These are phyloP conservation scores for Juncus effusus DNA, from an alignment of 176 grass and related monocot species.

Conservation along the genomic window DNA sequence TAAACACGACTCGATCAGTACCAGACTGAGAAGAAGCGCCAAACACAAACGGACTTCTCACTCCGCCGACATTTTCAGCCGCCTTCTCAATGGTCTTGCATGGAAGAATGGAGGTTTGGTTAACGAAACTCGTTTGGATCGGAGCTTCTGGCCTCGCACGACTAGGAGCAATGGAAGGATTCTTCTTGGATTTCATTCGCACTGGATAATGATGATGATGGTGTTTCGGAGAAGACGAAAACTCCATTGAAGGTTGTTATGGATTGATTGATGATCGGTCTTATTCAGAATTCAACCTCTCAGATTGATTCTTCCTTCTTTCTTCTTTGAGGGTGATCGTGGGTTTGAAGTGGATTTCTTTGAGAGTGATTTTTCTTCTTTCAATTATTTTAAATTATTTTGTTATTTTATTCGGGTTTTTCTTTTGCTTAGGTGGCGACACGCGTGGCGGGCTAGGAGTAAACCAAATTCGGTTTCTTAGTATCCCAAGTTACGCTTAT, in stretches of 20 bases:
- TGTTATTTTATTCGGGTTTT: too few species aligned
- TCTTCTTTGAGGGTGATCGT: background rate
- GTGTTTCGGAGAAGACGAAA: slow-evolving; percentile 10
- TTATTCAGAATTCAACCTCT: too few species aligned
- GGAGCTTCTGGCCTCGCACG: slow-evolving; percentile 7
- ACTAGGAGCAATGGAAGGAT: background rate
- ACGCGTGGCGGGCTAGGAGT: too few species aligned
- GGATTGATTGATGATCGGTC: too few species aligned
- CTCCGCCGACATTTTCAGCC: background rate
- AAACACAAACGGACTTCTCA: background rate
- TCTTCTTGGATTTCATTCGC: background rate
- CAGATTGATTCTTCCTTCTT: too few species aligned
- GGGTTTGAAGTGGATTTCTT: slow-evolving; percentile 11
- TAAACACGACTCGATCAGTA: background rate
- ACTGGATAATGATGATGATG: background rate
- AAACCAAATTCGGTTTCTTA: too few species aligned
- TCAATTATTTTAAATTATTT: too few species aligned
- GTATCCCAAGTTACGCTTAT: too few species aligned
- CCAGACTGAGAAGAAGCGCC: too few species aligned
- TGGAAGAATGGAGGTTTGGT: background rate
- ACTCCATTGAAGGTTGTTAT: background rate
- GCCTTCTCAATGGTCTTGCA: slow-evolving; percentile 1
- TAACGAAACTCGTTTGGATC: background rate
- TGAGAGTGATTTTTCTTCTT: background rate
- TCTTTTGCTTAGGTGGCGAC: too few species aligned